Conservation (phyloP, 2,329 filamentous ascomycete genomes). For the Sporothrix luriei region DNA sequence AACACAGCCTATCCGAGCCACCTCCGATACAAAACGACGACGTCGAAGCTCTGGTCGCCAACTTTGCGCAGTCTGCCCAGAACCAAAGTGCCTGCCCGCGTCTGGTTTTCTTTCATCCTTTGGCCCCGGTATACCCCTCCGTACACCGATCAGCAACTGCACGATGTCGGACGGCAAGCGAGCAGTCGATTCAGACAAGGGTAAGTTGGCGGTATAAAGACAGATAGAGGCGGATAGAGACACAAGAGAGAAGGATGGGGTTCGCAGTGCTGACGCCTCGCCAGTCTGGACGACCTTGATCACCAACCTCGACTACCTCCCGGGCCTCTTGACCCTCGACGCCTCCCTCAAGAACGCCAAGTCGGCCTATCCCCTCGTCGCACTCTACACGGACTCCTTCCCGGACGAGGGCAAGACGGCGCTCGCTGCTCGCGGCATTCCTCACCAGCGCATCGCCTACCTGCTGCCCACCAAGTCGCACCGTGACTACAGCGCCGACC, state of each 20-base stretch:
- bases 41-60: background rate
- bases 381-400: conserved; percentile 79
- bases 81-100: background rate
- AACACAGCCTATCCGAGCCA: too few relatives aligned
- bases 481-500: conserved; percentile 71
- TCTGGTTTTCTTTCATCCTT: background rate
- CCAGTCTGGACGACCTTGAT: conserved; percentile 82
- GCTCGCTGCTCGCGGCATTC: conserved; percentile 69
- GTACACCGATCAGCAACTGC: background rate
- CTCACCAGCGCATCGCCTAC: conserved; percentile 69
- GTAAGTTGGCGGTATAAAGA: conserved; percentile 33
- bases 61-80: background rate
- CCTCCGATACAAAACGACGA: background rate
- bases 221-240: background rate
- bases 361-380: conserved; percentile 76
- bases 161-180: conserved; percentile 43
- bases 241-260: background rate
- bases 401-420: conserved; percentile 68
- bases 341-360: conserved; percentile 68
- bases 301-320: conserved; percentile 79
- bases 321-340: conserved; percentile 79
- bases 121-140: background rate
- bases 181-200: conserved; percentile 42
- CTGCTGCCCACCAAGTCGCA: conserved; percentile 66
- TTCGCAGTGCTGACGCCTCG: background rate